Base-by-base conservation (phyloP, 306 rosid species). In the Lathyrus tuberosus region DNA sequence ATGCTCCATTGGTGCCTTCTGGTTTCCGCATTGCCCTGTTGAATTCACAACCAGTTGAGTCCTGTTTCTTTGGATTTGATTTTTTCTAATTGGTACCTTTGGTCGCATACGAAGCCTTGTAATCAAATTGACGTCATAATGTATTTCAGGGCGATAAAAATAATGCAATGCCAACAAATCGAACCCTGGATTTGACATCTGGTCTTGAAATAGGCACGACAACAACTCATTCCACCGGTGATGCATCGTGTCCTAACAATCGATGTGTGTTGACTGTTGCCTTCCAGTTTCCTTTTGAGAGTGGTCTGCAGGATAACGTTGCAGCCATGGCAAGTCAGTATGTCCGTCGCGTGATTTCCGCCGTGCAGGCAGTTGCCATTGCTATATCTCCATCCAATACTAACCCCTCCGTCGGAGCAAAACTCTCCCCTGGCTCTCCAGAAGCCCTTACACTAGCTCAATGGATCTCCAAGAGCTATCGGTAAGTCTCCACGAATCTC, bases 401-500 rank as follows among this genome's bases (percentile, higher is more conserved):
- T n/a, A 83, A 72, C 71, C 85, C 96, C 0, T 40, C 84, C 4
- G 64, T 77, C 12, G 96, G 90, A 35, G 87, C 97, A 63, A 95
- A 86, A 78, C 82, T 89, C 14, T 80, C 88, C 67, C 87, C 90
- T 38, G 88, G 92, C 70, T 87, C 97, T 69, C 99, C 97, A 0
- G 99, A 95, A 76, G 98, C 98, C 61, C 76, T 81, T 41, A 94
- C 98, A 0, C 86, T 94, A 22, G 85, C 96, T 22, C 88, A 87
- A 59, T 95, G 97, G 99, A 89, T 95, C 68, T 88, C 91, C 85
- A 94, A 86, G 75, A 95, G 99, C 78, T 89, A 95, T 63, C 87
- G 91, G 99, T 78, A 83, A 72, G 81, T 72, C 46, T 64, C 2
- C 17, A 52, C 10, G 28, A 13, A 64, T 42, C 38, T 67, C 31